Evolutionary conservation across 352 stramenopile species (phyloP), one percentile per base, ranked within the genome.

Genomic region (Plasmopara halstedii): DNA sequence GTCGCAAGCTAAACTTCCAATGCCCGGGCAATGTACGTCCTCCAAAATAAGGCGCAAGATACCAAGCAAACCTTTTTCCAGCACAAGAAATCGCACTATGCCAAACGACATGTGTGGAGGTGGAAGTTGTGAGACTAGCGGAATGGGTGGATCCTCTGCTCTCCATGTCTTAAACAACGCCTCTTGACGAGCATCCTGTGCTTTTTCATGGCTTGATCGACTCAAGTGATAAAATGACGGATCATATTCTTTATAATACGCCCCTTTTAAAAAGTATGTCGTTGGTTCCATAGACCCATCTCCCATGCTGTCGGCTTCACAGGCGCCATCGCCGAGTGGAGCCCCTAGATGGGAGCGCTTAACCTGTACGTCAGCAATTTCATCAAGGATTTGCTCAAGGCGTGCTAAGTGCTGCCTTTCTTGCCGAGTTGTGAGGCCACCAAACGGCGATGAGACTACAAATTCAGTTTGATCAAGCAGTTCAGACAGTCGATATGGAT

Each of bases 111-210:
- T 26, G 51, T 93, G 76, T 2, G 64, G 64, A 7, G 64, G 62
- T 13, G 75, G 76, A 13, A 91, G 35, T 40, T 76, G 58, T 3
- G 70, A 44, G 13, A 93, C 73, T 21, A 88, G 57, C 13, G 82
- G 74, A 43, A 93, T 83, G 2, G 77, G 70, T 4, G 62, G 38
- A 27, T 88, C 69, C 14, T 86, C 74, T 5, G 79, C 60, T 25
- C 83, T 88, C 78, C 78, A 93, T 9, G 44, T 64, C 53, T 85
- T 88, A 50, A 90, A 89, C 20, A 93, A 51, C n/a, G 77, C 79
- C 53, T 91, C 82, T 15, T 91, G 76, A 23, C 82, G 63, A 19
- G 67, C 64, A 59, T 82, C 81, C 45, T 93, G 82, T 0, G 82
- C 77, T 34, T 88, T 86, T 49, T 90, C 77, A 36, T 94, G 82